These are phyloP conservation scores for Macrolepiota fuliginosa DNA, from an alignment of 768 basidiomycete species.

Conservation along the genomic window DNA sequence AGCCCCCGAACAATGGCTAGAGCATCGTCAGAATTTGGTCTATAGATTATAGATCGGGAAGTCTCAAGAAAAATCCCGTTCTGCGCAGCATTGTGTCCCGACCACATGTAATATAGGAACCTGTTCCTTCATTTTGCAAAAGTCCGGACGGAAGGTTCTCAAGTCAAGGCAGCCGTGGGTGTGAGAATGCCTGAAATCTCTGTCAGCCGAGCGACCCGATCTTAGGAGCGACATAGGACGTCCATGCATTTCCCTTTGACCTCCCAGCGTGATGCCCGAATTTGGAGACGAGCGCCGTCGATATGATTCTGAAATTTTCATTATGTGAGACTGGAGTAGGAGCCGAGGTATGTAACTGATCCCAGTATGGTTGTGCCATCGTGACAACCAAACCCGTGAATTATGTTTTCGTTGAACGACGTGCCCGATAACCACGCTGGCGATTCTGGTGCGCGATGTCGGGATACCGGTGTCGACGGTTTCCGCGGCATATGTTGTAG, in stretches of 20 bases:
- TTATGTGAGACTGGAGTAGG: no score
- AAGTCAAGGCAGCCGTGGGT: slow-evolving; percentile 3
- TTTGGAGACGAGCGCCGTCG: no score
- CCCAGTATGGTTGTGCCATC: no score
- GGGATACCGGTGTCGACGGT: background rate
- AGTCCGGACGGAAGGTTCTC: background rate
- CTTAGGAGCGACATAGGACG: no score
- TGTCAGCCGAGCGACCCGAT: no score
- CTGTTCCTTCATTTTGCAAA: background rate
- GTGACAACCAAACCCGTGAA: no score
- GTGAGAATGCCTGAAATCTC: background rate
- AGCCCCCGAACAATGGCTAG: background rate
- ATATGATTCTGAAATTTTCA: no score
- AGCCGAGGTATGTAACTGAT: background rate
- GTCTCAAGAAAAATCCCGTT: no score
- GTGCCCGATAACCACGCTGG: background rate
- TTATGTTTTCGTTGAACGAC: background rate
- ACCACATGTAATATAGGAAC: background rate
- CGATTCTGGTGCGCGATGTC: no score
- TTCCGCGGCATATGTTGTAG: background rate
- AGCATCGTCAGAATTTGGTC: background rate
- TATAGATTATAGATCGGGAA: background rate
- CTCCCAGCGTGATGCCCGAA: no score
- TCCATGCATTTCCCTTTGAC: no score
- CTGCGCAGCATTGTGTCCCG: background rate